Base-by-base conservation (phyloP, 192 early-diverging fungal species). In the Rhizophagus prolifer region DNA sequence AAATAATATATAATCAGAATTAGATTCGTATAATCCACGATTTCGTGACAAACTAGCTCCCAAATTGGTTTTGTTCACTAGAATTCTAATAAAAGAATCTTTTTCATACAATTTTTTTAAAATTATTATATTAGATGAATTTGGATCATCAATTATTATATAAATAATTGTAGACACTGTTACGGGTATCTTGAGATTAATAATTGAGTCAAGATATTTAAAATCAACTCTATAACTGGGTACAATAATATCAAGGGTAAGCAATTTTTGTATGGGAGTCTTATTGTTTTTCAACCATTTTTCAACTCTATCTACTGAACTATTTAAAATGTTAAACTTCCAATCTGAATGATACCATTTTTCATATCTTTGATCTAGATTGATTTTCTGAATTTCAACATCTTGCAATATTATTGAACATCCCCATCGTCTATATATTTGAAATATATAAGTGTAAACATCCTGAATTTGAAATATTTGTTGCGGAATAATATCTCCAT, bases 1-100 rank as follows among this genome's bases (percentile, higher is more conserved):
- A 16, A 62, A 74, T n/a, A 74, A 62, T 4, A 74, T 25, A 21
- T 61, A 74, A 61, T 74, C 72, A 19, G 72, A n/a, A 74, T 21
- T 31, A n/a, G 54, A 62, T 58, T 74, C 72, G 7, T 30, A 9
- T 30, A 74, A 16, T 10, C 72, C 72, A 26, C 72, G 23, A 26
- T 74, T 74, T 25, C 72, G 26, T 14, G 72, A 19, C 8, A 21
- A 16, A 26, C 54, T 62, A n/a, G 54, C 72, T 14, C 72, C 72
- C n/a, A 74, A 23, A 9, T 74, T 74, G 6, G 14, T 9, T 12
- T 62, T 25, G 7, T 74, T 7, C 19, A 61, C 58, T 12, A 0
- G 9, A 61, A 60, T 28, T 31, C 58, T 30, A 0, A 30, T 16
- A 14, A 61, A 59, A 23, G 72, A 19, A 12, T 61, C 72, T n/a